Percentiles rank a stretch among this genome's conserved stretches.
These are phyloP conservation scores for Aegle marmelos DNA, from an alignment of 345 rosid species.

Conservation along the genomic window DNA sequence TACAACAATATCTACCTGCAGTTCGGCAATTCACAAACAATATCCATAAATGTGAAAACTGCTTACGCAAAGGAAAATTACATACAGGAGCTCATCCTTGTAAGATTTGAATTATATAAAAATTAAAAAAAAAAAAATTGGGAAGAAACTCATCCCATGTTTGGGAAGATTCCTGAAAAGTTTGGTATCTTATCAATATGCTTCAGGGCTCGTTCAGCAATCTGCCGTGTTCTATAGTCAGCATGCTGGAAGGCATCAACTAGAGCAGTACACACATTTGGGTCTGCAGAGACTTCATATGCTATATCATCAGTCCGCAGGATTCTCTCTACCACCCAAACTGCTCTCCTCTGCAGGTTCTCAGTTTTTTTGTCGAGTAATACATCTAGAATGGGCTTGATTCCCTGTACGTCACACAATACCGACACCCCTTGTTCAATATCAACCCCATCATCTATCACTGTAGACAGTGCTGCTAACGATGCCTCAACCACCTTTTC, in stretches of 20 bases:
- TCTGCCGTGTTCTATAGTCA: constrained; percentile 76
- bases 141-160: constrained; percentile 36
- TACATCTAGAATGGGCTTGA: constrained; percentile 63
- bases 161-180: constrained; percentile 84
- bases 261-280: constrained; percentile 75
- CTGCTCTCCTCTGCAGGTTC: constrained; percentile 63
- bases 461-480: constrained; percentile 81
- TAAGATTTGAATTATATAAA: constrained; percentile 5
- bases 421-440: constrained; percentile 63
- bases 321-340: constrained; percentile 90
- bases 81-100: constrained; percentile 19
- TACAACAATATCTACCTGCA: constrained; percentile 35
- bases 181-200: constrained; percentile 90
- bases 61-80: constrained; percentile 13
- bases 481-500: constrained; percentile 90
- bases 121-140: background rate
- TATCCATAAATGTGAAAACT: constrained; percentile 17
- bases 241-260: constrained; percentile 93
- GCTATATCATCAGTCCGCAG: constrained; percentile 76
- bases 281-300: constrained; percentile 66
- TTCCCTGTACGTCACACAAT: constrained; percentile 65
- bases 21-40: constrained; percentile 4
- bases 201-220: constrained; percentile 83
- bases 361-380: constrained; percentile 73
- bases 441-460: constrained; percentile 79